These are phyloP conservation scores for Syzygium malaccense DNA, from an alignment of 441 rosid species.

Conservation along the genomic window DNA sequence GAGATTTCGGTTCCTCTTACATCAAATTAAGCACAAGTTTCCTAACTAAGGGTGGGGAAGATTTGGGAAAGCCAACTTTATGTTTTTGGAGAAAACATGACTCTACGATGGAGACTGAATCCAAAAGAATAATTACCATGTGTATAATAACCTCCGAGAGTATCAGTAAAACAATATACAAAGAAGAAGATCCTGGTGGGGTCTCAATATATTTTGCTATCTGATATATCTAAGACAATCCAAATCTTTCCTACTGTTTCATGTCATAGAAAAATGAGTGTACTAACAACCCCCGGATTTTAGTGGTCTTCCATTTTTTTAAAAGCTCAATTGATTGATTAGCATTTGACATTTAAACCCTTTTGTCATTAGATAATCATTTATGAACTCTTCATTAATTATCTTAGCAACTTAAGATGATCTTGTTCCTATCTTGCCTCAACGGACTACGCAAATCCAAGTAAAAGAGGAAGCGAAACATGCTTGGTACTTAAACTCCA, in stretches of 20 bases:
- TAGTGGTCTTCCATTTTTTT: neutral
- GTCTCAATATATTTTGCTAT: neutral
- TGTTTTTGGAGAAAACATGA: neutral
- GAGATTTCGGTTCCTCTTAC: neutral
- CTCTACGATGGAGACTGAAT: neutral
- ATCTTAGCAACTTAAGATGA: neutral
- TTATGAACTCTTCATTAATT: neutral
- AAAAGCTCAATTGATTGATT: neutral
- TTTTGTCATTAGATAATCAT: neutral
- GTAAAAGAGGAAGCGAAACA: neutral
- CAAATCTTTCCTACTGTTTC: neutral
- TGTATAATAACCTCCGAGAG: neutral
- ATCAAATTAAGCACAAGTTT: neutral
- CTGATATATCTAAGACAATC: neutral
- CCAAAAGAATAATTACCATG: too few relatives aligned
- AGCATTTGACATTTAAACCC: neutral
- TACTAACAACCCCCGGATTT: neutral
- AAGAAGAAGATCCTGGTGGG: neutral
- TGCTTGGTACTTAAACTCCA: neutral
- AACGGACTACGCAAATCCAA: neutral
- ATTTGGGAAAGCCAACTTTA: neutral
- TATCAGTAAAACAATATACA: neutral
- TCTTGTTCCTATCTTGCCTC: neutral
- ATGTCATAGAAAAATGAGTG: neutral
- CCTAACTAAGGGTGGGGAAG: neutral